Evolutionary conservation across 1,284 basidiomycete species (phyloP), one percentile per base, ranked within the genome.

Genomic region (Phylloboletellus chloephorus): DNA sequence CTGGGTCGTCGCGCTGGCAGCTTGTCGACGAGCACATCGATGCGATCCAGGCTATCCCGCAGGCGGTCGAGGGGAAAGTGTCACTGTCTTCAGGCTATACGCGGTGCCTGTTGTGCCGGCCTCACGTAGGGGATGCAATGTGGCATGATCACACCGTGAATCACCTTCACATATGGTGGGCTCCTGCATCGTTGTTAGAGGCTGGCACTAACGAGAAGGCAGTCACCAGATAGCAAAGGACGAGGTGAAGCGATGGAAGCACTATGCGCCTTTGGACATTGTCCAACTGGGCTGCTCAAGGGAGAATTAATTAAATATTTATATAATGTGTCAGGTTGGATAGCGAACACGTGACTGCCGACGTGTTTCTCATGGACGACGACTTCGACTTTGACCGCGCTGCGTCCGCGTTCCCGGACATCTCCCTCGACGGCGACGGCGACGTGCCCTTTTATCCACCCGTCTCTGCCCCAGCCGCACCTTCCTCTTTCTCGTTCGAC

Each of bases 361-460:
- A 24, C 31, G 26, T 2, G 30, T 24, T 13, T 26, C 33, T 19
- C 22, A 65, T 62, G 43, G 60, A 56, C 44, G 65, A 57, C 37
- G 73, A 74, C 19, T 76, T 88, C 50, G 86, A 89, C 67, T 80
- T 88, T 56, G 85, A 88, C 63, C 71, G 69, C 43, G 86, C 83
- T 13, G 82, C 81, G 20, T 79, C 82, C 49, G 85, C 85, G 10
- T 95, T 94, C 67, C 92, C 91, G 13, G 86, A 88, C 54, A 84
- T 90, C 51, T 82, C 82, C 22, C 71, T 85, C 39, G 85, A 83
- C 41, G 79, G 77, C 37, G 67, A 68, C 15, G 69, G 67, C 43
- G 79, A 81, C 56, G 59, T 82, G 31, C 69, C 73, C 44, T 65
- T 74, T 31, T 62, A 67, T n/a, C 52, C 63, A 17, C 49, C 67